Conservation (phyloP, 495 filamentous ascomycete genomes). For the Penicillium samsonianum region DNA sequence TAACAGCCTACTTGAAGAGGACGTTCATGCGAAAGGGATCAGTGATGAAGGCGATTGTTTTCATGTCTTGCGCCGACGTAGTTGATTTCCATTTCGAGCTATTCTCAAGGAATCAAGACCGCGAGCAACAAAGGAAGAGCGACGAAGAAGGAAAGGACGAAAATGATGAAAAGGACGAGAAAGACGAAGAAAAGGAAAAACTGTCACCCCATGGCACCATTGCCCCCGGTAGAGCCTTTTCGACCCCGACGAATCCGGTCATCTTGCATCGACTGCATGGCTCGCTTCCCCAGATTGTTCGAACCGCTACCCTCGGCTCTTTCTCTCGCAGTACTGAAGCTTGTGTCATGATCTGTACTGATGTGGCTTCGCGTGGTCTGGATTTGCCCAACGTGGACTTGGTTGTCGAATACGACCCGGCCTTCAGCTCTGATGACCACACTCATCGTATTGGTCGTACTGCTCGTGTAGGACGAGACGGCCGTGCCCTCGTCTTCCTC, state of each 20-base stretch:
- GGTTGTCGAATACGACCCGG: conserved; percentile 91
- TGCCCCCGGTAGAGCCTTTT: conserved; percentile 50
- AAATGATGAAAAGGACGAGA: conserved; percentile 24
- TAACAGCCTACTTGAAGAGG: conserved; percentile 78
- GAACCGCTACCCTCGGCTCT: conserved; percentile 77
- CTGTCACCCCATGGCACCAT: conserved; percentile 51
- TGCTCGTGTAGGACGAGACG: conserved; percentile 84
- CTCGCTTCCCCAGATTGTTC: conserved; percentile 83
- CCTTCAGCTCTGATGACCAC: conserved; percentile 88
- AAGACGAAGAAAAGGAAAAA: conserved; percentile 25
- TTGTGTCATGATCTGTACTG: conserved; percentile 84
- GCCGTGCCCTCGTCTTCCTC: conserved; percentile 86
- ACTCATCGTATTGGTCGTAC: conserved; percentile 93
- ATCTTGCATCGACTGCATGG: conserved; percentile 87
- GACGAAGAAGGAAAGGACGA: conserved; percentile 27
- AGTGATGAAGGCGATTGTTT: conserved; percentile 92
- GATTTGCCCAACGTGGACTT: conserved; percentile 93
- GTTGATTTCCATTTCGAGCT: conserved; percentile 95
- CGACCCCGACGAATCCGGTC: conserved; percentile 56
- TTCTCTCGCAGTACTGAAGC: conserved; percentile 67
- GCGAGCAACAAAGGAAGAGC: conserved; percentile 30
- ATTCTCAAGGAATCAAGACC: conserved; percentile 57
- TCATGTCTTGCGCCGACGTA: conserved; percentile 94
- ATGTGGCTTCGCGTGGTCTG: conserved; percentile 90
- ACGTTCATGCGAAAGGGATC: conserved; percentile 84